Conservation (phyloP, 2,329 filamentous ascomycete genomes). For the Colletotrichum tropicicola region DNA sequence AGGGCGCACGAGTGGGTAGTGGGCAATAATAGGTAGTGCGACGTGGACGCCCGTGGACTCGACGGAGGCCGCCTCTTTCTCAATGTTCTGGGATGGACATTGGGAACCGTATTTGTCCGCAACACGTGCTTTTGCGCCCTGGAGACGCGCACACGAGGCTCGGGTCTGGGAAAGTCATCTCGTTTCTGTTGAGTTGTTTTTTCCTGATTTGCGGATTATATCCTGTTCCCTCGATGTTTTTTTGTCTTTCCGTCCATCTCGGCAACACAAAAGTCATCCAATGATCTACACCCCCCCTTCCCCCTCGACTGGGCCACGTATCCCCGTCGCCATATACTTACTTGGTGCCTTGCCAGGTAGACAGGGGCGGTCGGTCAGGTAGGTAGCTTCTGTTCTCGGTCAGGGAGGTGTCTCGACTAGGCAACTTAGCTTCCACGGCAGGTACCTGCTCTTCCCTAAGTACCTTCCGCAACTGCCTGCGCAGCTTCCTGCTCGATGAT, state of each 20-base stretch:
- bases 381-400: too few species aligned
- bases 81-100: background rate
- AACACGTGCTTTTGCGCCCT: slow-evolving; percentile 18
- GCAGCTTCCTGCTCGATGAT: background rate
- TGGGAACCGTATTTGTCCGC: background rate
- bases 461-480: background rate
- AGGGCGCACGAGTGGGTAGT: too few species aligned
- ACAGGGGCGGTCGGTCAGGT: too few species aligned
- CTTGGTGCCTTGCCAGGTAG: too few species aligned
- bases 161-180: background rate
- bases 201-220: slow-evolving; percentile 7
- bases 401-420: background rate
- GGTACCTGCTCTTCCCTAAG: too few species aligned
- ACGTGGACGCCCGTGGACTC: background rate
- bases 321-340: too few species aligned
- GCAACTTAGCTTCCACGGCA: background rate
- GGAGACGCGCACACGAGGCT: too few species aligned
- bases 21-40: background rate
- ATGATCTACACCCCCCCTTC: too few species aligned
- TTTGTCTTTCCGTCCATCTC: background rate
- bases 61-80: slow-evolving; percentile 2
- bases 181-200: background rate
- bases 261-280: too few species aligned
- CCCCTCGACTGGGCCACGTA: too few species aligned
- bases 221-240: too few species aligned